phyloP scores from a whole-genome alignment of 306 rosid species.

The Rosa rugosa region DNA sequence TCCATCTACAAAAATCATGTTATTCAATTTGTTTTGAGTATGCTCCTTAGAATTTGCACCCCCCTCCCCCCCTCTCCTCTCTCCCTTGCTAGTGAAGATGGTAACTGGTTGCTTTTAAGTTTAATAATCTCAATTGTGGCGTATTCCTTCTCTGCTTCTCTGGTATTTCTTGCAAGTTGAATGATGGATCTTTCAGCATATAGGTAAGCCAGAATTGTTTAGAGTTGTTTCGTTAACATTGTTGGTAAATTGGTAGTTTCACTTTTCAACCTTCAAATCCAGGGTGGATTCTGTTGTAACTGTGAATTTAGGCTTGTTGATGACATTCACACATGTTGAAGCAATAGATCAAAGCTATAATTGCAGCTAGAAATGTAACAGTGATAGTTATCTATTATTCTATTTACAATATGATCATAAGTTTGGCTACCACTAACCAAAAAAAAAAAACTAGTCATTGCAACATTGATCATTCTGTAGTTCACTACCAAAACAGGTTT shows the following conservation, averaged over 20 bases:
- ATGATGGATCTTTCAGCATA: neutral
- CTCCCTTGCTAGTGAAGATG: slow-evolving; percentile 2
- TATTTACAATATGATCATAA: slow-evolving; percentile 8
- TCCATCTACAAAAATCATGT: neutral
- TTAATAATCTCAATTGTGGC: neutral
- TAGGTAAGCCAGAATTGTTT: neutral
- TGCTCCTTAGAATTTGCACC: neutral
- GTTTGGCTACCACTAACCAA: slow-evolving; percentile 18
- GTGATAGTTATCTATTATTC: neutral
- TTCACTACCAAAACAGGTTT: slow-evolving; percentile 37
- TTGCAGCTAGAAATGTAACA: slow-evolving; percentile 1
- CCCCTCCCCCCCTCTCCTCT: too few species aligned
- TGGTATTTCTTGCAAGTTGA: neutral
- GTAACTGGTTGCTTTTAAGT: neutral
- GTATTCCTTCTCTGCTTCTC: neutral
- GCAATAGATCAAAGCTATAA: slow-evolving; percentile 1
- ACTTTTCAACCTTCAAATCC: neutral
- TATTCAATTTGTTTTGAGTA: neutral
- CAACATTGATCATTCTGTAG: slow-evolving; percentile 29
- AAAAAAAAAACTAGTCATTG: slow-evolving; percentile 26
- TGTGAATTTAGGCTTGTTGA: neutral
- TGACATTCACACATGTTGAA: neutral
- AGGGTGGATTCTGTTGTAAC: neutral
- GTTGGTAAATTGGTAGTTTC: neutral
- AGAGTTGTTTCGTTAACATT: neutral